These are phyloP conservation scores for Plantago lanceolata DNA, from an alignment of 305 asterid species.

Conservation along the genomic window DNA sequence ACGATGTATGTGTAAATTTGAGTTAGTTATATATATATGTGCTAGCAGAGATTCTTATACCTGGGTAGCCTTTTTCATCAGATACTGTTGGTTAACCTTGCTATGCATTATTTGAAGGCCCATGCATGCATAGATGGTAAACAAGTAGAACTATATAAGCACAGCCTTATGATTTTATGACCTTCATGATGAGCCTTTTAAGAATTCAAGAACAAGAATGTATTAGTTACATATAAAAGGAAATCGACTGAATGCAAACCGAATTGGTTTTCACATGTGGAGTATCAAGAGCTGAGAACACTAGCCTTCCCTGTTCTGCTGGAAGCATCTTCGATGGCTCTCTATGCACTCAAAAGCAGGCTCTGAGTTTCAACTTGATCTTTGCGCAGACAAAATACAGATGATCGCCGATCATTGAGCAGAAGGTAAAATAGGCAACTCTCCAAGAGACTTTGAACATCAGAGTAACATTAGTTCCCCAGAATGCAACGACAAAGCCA, in stretches of 20 bases:
- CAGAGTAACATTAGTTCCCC: conserved; percentile 2
- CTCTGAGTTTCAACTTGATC: conserved; percentile 1
- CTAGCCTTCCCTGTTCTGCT: background rate
- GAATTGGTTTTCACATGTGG: background rate
- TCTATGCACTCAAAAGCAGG: background rate
- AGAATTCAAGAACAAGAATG: background rate
- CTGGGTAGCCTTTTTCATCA: background rate
- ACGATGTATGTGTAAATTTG: background rate
- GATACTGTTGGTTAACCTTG: no score
- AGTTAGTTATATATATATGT: background rate
- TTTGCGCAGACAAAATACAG: background rate
- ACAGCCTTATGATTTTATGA: no score
- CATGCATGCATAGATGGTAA: no score
- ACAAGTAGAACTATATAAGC: background rate
- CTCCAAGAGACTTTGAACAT: background rate
- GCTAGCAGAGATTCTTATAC: background rate
- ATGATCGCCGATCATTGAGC: conserved; percentile 7
- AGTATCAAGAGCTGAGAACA: background rate
- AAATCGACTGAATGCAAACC: background rate
- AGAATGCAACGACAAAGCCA: conserved; percentile 25
- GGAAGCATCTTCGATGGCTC: no score
- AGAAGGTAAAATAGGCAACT: conserved; percentile 2
- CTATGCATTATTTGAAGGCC: background rate
- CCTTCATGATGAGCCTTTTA: background rate
- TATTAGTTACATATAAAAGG: background rate